These are phyloP conservation scores for Parmelia sp. DNA, from an alignment of 495 filamentous ascomycete genomes.

Conservation along the genomic window DNA sequence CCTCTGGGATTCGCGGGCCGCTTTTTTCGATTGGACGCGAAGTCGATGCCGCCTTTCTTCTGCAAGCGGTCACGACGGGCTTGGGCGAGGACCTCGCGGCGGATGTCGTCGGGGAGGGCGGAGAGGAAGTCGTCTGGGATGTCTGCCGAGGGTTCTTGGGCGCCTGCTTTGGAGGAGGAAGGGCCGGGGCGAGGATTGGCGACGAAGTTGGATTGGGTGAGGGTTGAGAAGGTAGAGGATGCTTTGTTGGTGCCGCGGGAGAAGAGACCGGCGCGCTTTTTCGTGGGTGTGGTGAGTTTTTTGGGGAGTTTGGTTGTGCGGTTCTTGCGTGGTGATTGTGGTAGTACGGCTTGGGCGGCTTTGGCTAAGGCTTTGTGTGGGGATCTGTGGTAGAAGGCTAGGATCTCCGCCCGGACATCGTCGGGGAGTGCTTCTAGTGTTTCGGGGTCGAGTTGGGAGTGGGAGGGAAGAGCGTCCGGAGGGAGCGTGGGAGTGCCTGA, in stretches of 20 bases:
- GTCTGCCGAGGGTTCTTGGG: constrained; percentile 30
- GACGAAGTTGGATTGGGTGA: constrained; percentile 64
- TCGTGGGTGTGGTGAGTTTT: constrained; percentile 51
- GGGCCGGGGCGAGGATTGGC: constrained; percentile 24
- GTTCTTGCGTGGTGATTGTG: constrained; percentile 53
- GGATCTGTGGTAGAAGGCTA: constrained; percentile 55
- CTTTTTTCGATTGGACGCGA: constrained; percentile 21
- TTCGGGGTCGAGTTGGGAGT: constrained; percentile 64
- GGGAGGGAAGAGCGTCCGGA: constrained; percentile 34
- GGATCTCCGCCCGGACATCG: constrained; percentile 73
- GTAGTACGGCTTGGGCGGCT: constrained; percentile 41
- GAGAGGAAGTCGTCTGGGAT: constrained; percentile 68
- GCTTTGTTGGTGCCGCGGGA: constrained; percentile 42
- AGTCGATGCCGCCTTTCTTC: constrained; percentile 36
- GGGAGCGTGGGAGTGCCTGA: constrained; percentile 21
- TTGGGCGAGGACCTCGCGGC: constrained; percentile 68
- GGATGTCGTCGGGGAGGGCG: constrained; percentile 74
- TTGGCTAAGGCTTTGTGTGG: constrained; percentile 32
- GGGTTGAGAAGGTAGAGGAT: constrained; percentile 36
- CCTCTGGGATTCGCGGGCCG: constrained; percentile 12
- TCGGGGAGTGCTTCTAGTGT: constrained; percentile 71
- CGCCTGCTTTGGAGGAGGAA: not conserved
- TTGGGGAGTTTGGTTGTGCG: constrained; percentile 40
- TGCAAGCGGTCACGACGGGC: constrained; percentile 53
- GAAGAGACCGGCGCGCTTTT: constrained; percentile 48